Conservation (phyloP, 257 asterid species). For the Capsicum chinense region DNA sequence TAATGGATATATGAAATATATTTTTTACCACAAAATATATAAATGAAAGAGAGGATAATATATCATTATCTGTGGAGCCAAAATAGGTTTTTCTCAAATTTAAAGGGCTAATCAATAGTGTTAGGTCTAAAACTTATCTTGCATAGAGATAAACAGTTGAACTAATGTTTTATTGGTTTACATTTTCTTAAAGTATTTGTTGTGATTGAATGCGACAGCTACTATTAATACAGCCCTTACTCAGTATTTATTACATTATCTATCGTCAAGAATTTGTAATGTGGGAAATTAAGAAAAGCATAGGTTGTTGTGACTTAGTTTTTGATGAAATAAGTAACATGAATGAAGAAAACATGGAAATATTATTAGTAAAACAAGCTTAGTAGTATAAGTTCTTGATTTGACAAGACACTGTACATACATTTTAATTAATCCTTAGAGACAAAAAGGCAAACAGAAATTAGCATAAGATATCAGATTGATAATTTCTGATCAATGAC, state of each 20-base stretch:
- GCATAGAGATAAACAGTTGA: background rate
- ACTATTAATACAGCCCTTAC: background rate
- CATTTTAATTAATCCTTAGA: background rate
- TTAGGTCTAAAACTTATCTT: conserved; percentile 12
- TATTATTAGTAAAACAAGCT: background rate
- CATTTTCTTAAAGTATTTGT: background rate
- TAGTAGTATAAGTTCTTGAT: conserved; percentile 20
- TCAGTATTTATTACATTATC: background rate
- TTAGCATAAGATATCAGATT: background rate
- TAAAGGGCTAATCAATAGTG: background rate
- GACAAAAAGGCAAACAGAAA: background rate
- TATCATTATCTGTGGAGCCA: background rate
- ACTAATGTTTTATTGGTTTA: conserved; percentile 23
- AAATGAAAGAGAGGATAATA: background rate
- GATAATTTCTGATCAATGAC: conserved; percentile 5
- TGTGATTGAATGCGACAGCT: conserved; percentile 3
- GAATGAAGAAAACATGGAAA: background rate
- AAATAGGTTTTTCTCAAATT: background rate
- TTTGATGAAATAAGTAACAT: conserved; percentile 6
- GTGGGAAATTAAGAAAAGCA: conserved; percentile 12
- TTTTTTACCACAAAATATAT: background rate
- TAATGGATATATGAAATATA: background rate
- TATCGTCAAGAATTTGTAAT: background rate
- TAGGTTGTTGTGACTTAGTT: conserved; percentile 20
- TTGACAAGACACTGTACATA: background rate